Base-by-base conservation (phyloP, 2,329 filamentous ascomycete genomes). In the Stagonosporopsis cucurbitacearum region DNA sequence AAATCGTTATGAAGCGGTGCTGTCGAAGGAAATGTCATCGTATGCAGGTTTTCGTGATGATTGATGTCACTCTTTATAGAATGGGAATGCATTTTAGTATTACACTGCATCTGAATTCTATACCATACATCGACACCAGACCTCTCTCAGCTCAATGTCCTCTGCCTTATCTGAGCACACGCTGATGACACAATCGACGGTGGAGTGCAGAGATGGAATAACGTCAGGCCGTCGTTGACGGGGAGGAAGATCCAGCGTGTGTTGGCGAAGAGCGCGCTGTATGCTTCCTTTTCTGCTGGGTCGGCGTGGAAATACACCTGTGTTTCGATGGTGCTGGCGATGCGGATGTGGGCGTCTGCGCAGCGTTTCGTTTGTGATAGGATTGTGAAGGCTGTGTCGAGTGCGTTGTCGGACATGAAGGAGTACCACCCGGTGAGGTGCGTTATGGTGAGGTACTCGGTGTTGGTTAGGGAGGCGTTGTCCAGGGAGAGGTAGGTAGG, bases 241-340 rank as follows among this genome's bases (percentile, higher is more conserved):
- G 64, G 55, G 12, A 72, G 26, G 39, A 72, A 64, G 13, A 72
- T 71, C 59, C 60, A 71, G 5, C 47, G 45, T 46, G 61, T 64
- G 44, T 60, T 42, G 0, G 42, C 13, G 15, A 69, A 61, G 6
- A 19, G 32, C 54, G 59, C 8, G 15, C 43, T 17, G 28, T 64
- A 57, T 4, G 55, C 48, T 22, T 54, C 50, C 17, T 60, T 62
- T 22, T 57, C 17, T 9, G 1, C 50, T 3, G 35, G 19, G 1
- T 40, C 44, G 1, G 35, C 43, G 28, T 64, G 54, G 13, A 33
- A 11, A 17, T 36, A 49, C 5, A 65, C 44, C 23, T 65, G 61
- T 0, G 60, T 55, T 7, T 56, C 52, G 12, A 59, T 47, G 5
- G 61, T 62, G 42, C 52, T 65, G n/a, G 46, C 52, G 41, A 71